phyloP scores from a whole-genome alignment of 805 yeast genomes.

The Yamadazyma philogaea region DNA sequence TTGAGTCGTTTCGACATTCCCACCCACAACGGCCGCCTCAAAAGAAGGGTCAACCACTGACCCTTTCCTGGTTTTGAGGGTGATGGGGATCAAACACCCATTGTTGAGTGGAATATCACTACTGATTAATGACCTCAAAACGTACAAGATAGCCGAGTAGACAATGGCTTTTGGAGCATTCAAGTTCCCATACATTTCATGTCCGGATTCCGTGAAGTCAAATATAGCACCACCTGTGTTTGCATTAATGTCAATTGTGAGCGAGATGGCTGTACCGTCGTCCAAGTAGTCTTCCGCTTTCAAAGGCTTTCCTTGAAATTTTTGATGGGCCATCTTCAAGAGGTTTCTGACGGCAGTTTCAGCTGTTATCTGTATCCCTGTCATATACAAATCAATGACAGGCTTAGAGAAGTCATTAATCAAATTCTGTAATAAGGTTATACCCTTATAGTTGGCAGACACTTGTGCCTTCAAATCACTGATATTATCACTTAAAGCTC shows the following conservation, averaged over 20 bases:
- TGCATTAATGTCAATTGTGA: constrained; percentile 47
- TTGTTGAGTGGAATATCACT: constrained; percentile 90
- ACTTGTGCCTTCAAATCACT: constrained; percentile 56
- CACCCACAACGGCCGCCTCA: constrained; percentile 88
- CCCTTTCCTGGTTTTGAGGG: constrained; percentile 44
- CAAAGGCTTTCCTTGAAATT: constrained; percentile 41
- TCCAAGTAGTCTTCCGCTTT: constrained; percentile 68
- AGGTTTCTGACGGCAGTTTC: constrained; percentile 33
- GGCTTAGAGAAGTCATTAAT: constrained; percentile 59
- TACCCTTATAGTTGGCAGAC: constrained; percentile 87
- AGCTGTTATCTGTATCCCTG: constrained; percentile 35
- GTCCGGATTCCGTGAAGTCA: constrained; percentile 83
- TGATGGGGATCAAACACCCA: constrained; percentile 83
- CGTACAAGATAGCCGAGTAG: constrained; percentile 83
- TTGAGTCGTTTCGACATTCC: constrained; percentile 93
- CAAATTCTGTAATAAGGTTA: constrained; percentile 56
- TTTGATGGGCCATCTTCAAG: constrained; percentile 29
- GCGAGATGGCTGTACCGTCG: constrained; percentile 69
- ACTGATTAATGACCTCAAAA: constrained; percentile 77
- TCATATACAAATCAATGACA: constrained; percentile 34
- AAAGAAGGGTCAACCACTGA: constrained; percentile 63
- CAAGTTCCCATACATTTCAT: constrained; percentile 84
- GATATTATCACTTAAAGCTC: constrained; percentile 78
- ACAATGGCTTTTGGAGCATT: constrained; percentile 93
- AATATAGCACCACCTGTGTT: constrained; percentile 62